phyloP scores from a whole-genome alignment of 169 alveolate genomes.

The Eimeria sp. region DNA sequence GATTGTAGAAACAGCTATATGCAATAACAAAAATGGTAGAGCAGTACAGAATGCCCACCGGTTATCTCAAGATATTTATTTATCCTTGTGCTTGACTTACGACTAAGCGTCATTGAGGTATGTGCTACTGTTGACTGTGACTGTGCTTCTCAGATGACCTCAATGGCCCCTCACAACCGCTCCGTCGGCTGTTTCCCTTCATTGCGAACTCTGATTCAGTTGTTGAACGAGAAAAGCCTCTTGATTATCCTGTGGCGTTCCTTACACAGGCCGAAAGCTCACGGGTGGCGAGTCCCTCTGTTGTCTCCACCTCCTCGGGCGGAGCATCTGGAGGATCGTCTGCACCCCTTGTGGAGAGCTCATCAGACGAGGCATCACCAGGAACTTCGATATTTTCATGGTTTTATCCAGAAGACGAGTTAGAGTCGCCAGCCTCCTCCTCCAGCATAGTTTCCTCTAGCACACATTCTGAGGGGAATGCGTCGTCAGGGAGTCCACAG shows the following conservation, averaged over 20 bases:
- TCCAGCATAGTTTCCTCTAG: background rate
- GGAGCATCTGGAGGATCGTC: background rate
- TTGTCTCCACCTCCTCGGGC: background rate
- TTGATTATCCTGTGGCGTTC: slow-evolving; percentile 12
- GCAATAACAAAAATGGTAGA: no score
- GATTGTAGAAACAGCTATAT: background rate
- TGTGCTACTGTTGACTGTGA: background rate
- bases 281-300: background rate
- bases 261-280: background rate
- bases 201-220: background rate
- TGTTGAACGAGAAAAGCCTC: background rate
- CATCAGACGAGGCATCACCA: background rate
- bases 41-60: no score
- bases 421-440: background rate
- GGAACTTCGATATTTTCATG: background rate
- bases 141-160: background rate
- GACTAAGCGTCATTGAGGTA: background rate
- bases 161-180: background rate
- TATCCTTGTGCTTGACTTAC: background rate
- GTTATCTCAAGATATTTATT: background rate
- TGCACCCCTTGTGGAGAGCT: slow-evolving; percentile 1
- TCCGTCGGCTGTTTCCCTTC: slow-evolving; percentile 42
- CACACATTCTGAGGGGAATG: background rate
- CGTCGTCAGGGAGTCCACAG: background rate
- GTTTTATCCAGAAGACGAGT: background rate